Evolutionary conservation across 306 rosid species (phyloP).

Genomic region (Senna tora): DNA sequence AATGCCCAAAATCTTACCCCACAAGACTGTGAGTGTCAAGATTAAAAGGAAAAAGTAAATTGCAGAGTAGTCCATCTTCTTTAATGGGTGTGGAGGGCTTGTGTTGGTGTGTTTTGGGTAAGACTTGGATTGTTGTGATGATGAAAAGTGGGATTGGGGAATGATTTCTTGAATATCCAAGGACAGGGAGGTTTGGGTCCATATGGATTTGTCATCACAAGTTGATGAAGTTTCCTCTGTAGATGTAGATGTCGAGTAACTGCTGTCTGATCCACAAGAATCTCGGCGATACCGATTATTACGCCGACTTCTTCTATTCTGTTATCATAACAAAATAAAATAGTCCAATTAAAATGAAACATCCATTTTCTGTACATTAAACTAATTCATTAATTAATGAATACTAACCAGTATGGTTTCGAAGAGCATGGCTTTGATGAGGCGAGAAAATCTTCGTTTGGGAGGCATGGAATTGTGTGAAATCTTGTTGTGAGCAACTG

Average conservation of each 20-base stretch:
- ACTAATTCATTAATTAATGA: too few species aligned
- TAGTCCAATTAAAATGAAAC: neutral
- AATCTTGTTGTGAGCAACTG: too few species aligned
- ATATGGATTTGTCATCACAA: slow-evolving; percentile 10
- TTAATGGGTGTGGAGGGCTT: neutral
- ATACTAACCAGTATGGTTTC: slow-evolving; percentile 66
- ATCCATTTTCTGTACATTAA: neutral
- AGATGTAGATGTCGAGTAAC: slow-evolving; percentile 24
- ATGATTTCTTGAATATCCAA: slow-evolving; percentile 23
- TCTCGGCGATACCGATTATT: slow-evolving; percentile 34
- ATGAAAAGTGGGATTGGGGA: slow-evolving; percentile 1
- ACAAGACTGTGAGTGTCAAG: slow-evolving; percentile 57
- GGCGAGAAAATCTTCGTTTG: slow-evolving; percentile 49
- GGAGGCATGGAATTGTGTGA: slow-evolving; percentile 35
- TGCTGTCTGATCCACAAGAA: slow-evolving; percentile 38
- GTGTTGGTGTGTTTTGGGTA: slow-evolving; percentile 13
- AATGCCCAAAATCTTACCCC: slow-evolving; percentile 63
- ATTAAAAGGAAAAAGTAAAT: slow-evolving; percentile 55
- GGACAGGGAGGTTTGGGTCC: neutral
- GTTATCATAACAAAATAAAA: slow-evolving; percentile 18
- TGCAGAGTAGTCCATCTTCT: slow-evolving; percentile 38
- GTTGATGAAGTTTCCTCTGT: slow-evolving; percentile 21
- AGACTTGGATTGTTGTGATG: slow-evolving; percentile 28
- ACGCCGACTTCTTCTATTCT: slow-evolving; percentile 52
- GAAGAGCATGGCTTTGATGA: slow-evolving; percentile 57